Evolutionary conservation across 768 basidiomycete genomes (phyloP), one percentile per base, ranked within the genome.

Genomic region (Boletus huronensis): DNA sequence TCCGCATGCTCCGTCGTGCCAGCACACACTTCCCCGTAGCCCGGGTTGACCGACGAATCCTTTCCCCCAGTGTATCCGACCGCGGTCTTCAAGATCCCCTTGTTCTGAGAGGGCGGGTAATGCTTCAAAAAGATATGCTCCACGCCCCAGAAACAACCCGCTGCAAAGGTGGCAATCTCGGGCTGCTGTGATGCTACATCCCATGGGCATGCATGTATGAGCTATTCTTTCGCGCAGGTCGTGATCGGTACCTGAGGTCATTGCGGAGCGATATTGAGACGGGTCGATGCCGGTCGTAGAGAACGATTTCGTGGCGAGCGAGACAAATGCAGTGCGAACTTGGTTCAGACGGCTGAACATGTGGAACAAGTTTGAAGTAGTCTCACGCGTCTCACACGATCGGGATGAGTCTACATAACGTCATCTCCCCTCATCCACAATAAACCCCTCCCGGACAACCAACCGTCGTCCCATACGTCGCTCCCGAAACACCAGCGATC

Each of bases 1-100:
- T 98, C 96, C 1, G 96, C 96, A 69, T 97, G 93, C 44, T 85
- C 81, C 3, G 96, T 98, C 23, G 73, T 64, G 1, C 94, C 95
- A 3, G 76, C 68, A 69, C 95, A 95, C 25, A 98, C 94, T 29
- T 81, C 73, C 32, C 74, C 70, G 68, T 98, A 98, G 48, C 72
- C 75, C 0, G 91, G 92, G 50, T 81, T 77, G 48, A 64, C 70
- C 19, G 75, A 76, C 13, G 76, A 72, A 0, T 74, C 70, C 56
- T 81, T 79, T 17, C 89, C 90, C 4, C 90, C 90, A 0, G 86
- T 92, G 70, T 88, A 93, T 28, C 91, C 91, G 5, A 93, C 91
- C 16, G 79, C 66, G 1, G 87, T 88, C 64, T 82, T 82, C 42
- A 90, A 61, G 48, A 92, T 86, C 11, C 90, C 88, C 71, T 87